Conservation (phyloP, 192 early-diverging fungal genomes). For the Backusella liffmaniae region DNA sequence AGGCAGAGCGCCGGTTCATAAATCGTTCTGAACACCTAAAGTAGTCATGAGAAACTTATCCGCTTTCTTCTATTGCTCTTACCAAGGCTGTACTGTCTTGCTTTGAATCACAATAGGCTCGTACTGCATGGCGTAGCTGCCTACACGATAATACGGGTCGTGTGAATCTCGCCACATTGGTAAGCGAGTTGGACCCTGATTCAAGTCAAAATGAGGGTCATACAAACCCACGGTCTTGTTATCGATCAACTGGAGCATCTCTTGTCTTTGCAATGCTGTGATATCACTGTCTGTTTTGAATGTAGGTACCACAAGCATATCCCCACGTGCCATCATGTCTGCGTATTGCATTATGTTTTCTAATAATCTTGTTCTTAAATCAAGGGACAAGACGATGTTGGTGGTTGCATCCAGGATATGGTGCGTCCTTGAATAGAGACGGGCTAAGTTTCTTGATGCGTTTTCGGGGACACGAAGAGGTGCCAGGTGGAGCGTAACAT, state of each 20-base stretch:
- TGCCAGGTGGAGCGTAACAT: slow-evolving; percentile 51
- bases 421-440: slow-evolving; percentile 50
- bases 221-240: slow-evolving; percentile 34
- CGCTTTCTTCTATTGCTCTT: neutral
- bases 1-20: slow-evolving; percentile 49
- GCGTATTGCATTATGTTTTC: slow-evolving; percentile 33
- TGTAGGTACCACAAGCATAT: slow-evolving; percentile 53
- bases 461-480: slow-evolving; percentile 28
- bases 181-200: slow-evolving; percentile 44
- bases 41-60: neutral
- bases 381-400: slow-evolving; percentile 40
- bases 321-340: slow-evolving; percentile 40
- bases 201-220: slow-evolving; percentile 53
- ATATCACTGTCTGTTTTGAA: slow-evolving; percentile 24
- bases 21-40: slow-evolving; percentile 53
- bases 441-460: slow-evolving; percentile 48
- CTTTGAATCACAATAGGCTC: slow-evolving; percentile 51
- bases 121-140: slow-evolving; percentile 55
- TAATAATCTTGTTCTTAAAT: slow-evolving; percentile 31
- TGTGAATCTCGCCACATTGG: slow-evolving; percentile 40
- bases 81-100: slow-evolving; percentile 47
- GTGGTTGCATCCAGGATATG: slow-evolving; percentile 43
- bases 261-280: slow-evolving; percentile 14
- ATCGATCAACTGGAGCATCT: slow-evolving; percentile 27
- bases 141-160: slow-evolving; percentile 36